Evolutionary conservation across 768 basidiomycete species (phyloP), one percentile per base, ranked within the genome.

Genomic region (Pulveroboletus sp.): DNA sequence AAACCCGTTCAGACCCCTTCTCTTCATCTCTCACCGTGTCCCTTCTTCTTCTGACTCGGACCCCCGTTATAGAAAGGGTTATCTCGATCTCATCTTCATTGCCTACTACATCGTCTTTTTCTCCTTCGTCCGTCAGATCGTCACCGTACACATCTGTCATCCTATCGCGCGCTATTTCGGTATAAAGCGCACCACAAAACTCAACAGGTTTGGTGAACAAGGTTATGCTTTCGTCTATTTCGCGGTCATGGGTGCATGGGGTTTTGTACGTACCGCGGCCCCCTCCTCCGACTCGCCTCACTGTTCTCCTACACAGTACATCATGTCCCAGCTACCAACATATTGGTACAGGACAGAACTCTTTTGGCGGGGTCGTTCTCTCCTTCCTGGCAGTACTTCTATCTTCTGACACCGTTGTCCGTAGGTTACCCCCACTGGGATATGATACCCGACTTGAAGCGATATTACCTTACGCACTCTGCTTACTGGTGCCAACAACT

Each of bases 401-500:
- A 39, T 36, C 1, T 45, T 42, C 39, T 58, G 12, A 57, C 38
- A 8, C 26, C n/a, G 5, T 28, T 12, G 3, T 37, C 27, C 15
- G 3, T 35, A 92, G 90, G 81, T 49, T 96, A 95, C 62, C 94
- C 94, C 15, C 82, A 89, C 62, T 90, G 88, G 85, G 78, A 86
- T 40, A 89, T 99, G 87, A 79, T 78, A 24, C 82, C 83, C 0
- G 78, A 83, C 54, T 72, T 98, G 58, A 99, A 99, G 71, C 69
- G 78, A 39, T 98, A 96, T 72, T 98, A 98, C 66, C 83, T 99
- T 49, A 80, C 93, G 72, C 95, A 99, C 64, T 79, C 81, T 52
- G 76, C 93, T 2, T 97, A 96, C 68, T 98, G 96, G 96, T 79
- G 83, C 41, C 94, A 98, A 63, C 93, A 99, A 66, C 76, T 94